Evolutionary conservation across 306 rosid species (phyloP).

Genomic region (Prunus padus): DNA sequence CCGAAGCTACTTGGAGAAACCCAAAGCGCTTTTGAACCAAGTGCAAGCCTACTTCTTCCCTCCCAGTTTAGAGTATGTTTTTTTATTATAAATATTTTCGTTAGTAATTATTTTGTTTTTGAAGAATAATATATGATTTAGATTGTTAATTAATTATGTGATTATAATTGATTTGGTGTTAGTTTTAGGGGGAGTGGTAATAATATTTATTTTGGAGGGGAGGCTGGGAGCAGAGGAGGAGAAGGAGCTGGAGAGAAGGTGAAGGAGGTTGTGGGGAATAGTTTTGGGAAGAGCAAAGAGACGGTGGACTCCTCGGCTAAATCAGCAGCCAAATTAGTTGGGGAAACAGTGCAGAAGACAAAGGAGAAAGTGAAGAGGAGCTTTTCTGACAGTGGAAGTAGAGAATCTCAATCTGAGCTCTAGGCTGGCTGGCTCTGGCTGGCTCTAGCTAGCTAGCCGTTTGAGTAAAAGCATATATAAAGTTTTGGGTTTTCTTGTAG

Average conservation of each 20-base stretch:
- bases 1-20: slow-evolving; percentile 17
- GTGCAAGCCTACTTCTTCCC: slow-evolving; percentile 18
- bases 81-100: not conserved
- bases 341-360: slow-evolving; percentile 22
- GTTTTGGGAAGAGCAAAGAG: slow-evolving; percentile 27
- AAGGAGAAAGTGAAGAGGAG: slow-evolving; percentile 25
- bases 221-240: too few species aligned
- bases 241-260: slow-evolving; percentile 25
- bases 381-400: not conserved
- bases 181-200: slow-evolving; percentile 28
- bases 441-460: too few species aligned
- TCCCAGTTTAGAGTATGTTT: slow-evolving; percentile 39
- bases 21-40: slow-evolving; percentile 3
- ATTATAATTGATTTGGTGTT: not conserved
- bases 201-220: not conserved
- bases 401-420: not conserved
- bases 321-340: slow-evolving; percentile 27
- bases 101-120: not conserved
- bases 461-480: not conserved
- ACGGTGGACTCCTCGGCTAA: slow-evolving; percentile 37
- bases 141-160: not conserved
- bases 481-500: not conserved
- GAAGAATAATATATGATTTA: too few species aligned
- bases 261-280: slow-evolving; percentile 28
- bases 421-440: too few species aligned